Conservation (phyloP, 441 rosid genomes). For the Erodium moschatum region DNA sequence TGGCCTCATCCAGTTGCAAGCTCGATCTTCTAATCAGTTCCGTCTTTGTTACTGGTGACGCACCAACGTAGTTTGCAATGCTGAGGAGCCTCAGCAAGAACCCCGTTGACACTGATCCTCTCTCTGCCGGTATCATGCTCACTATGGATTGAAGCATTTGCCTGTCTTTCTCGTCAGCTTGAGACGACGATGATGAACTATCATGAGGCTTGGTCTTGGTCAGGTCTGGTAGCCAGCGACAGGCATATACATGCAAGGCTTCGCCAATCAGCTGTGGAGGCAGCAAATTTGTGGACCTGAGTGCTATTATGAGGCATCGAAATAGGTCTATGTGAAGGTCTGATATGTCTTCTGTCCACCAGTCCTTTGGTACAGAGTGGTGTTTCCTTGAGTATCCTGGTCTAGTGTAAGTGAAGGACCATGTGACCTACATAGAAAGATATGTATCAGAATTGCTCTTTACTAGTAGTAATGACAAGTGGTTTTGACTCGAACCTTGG, state of each 20-base stretch:
- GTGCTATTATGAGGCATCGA: constrained; percentile 57
- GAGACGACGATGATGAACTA: too few species aligned
- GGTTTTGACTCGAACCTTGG: constrained; percentile 39
- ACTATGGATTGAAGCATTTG: constrained; percentile 62
- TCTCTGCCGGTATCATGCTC: constrained; percentile 74
- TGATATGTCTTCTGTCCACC: constrained; percentile 97
- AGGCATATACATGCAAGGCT: constrained; percentile 88
- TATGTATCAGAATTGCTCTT: neutral
- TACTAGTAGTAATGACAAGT: neutral
- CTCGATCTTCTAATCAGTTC: constrained; percentile 66
- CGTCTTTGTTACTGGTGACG: constrained; percentile 53
- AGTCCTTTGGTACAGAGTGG: constrained; percentile 76
- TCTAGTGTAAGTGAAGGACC: constrained; percentile 89
- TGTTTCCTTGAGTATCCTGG: constrained; percentile 51
- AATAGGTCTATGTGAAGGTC: constrained; percentile 85
- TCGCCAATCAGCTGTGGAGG: constrained; percentile 87
- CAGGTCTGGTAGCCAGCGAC: constrained; percentile 83
- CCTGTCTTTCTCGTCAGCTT: constrained; percentile 41
- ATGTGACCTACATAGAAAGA: constrained; percentile 51
- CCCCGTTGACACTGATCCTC: constrained; percentile 73
- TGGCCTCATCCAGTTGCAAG: constrained; percentile 73
- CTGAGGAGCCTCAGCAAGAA: constrained; percentile 79
- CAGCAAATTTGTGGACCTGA: constrained; percentile 50
- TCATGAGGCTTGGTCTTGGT: constrained; percentile 15
- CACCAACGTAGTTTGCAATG: constrained; percentile 60